Conservation (phyloP, 2,329 filamentous ascomycete genomes). For the Amauroascus niger region DNA sequence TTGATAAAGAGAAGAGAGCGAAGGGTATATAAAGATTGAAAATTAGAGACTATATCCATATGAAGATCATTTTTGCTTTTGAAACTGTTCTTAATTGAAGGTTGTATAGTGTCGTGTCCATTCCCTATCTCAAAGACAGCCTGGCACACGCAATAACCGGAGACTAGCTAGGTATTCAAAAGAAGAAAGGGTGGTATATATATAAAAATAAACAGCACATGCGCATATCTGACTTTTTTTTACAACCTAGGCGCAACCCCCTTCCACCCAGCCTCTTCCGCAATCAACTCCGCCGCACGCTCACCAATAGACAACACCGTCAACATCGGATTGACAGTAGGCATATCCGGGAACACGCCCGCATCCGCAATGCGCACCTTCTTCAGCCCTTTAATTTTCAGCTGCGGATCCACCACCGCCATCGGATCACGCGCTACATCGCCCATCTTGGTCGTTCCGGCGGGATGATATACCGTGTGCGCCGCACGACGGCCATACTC, state of each 20-base stretch:
- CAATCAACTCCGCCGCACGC: constrained; percentile 73
- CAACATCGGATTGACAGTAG: constrained; percentile 81
- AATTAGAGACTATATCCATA: too few species aligned
- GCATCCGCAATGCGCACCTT: constrained; percentile 74
- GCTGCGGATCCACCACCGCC: constrained; percentile 68
- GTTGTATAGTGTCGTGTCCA: too few species aligned
- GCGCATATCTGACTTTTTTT: too few species aligned
- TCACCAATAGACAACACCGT: constrained; percentile 78
- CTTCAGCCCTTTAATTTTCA: constrained; percentile 63
- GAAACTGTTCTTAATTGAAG: too few species aligned
- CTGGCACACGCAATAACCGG: too few species aligned
- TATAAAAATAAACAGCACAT: too few species aligned
- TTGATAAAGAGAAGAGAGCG: too few species aligned
- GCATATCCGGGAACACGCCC: constrained; percentile 79
- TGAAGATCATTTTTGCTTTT: too few species aligned
- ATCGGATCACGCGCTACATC: constrained; percentile 56
- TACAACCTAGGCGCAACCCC: constrained; percentile 48
- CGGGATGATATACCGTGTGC: constrained; percentile 84
- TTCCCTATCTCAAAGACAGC: too few species aligned
- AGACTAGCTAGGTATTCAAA: too few species aligned
- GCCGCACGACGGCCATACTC: constrained; percentile 73
- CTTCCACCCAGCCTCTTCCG: constrained; percentile 60
- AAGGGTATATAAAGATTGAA: too few species aligned
- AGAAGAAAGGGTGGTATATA: too few species aligned
- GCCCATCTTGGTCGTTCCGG: constrained; percentile 86